Percentiles rank a stretch among this genome's conserved stretches.
These are phyloP conservation scores for Botrytis deweyae DNA, from an alignment of 2,329 filamentous ascomycete species.

Conservation along the genomic window DNA sequence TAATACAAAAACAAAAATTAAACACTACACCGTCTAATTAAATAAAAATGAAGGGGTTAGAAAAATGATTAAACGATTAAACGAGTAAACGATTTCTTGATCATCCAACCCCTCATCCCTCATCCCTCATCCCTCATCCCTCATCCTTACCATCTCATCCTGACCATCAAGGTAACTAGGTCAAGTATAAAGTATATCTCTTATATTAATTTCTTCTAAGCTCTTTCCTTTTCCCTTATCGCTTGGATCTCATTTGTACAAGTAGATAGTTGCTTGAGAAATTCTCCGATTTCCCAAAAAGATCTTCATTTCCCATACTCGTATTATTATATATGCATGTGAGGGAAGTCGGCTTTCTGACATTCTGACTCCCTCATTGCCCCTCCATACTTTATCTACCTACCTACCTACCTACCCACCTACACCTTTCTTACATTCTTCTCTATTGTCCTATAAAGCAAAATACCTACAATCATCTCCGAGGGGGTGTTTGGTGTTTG, in stretches of 20 bases:
- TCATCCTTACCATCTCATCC: not conserved
- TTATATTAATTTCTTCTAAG: not conserved
- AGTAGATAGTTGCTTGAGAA: not conserved
- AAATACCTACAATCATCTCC: not conserved
- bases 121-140: not conserved
- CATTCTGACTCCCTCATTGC: not conserved
- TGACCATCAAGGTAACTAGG: not conserved
- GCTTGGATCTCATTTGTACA: not conserved
- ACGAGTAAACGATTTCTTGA: not conserved
- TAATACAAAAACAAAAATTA: not conserved
- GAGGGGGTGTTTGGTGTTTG: not conserved
- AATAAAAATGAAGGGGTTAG: not conserved
- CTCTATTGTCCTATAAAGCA: not conserved
- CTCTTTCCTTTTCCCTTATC: constrained; percentile 16
- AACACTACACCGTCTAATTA: not conserved
- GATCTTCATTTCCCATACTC: not conserved
- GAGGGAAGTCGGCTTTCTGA: not conserved
- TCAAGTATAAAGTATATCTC: not conserved
- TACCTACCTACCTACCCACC: not conserved
- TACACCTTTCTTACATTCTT: not conserved
- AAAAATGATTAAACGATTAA: not conserved
- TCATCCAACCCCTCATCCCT: not conserved
- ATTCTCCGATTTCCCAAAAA: not conserved
- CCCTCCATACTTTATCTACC: not conserved
- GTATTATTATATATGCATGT: not conserved